Conservation (phyloP, 768 basidiomycete species). For the Mycena leptocephala region DNA sequence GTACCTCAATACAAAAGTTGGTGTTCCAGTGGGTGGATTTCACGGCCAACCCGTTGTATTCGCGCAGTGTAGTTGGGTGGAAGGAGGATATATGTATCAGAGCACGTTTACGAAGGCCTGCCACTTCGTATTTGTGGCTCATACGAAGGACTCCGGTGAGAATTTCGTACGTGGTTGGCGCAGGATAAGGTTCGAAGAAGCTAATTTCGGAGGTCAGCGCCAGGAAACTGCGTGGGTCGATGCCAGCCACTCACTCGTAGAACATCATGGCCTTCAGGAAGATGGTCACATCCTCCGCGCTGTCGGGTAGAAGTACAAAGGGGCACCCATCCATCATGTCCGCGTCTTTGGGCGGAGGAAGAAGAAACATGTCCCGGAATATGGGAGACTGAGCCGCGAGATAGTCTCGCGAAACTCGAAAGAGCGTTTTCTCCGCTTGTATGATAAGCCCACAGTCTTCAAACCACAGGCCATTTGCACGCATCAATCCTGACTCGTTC, state of each 20-base stretch:
- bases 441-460: not conserved
- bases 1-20: not conserved
- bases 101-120: not conserved
- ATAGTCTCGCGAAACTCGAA: not conserved
- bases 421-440: not conserved
- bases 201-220: no score
- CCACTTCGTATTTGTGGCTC: conserved; percentile 15
- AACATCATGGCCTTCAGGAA: not conserved
- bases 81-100: not conserved
- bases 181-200: no score
- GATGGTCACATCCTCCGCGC: not conserved
- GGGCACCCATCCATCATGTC: not conserved
- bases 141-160: not conserved
- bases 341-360: not conserved
- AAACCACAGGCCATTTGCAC: not conserved
- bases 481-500: no score
- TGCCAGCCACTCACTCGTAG: no score
- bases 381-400: not conserved
- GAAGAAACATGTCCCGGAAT: not conserved
- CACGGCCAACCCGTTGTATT: not conserved
- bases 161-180: not conserved
- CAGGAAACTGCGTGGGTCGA: no score
- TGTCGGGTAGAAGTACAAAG: not conserved
- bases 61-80: not conserved
- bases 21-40: not conserved